A percentile compares a stretch with the other conserved stretches of the same genome.
Conservation (phyloP, 768 basidiomycete species). For the Russula griseocarnosa region DNA sequence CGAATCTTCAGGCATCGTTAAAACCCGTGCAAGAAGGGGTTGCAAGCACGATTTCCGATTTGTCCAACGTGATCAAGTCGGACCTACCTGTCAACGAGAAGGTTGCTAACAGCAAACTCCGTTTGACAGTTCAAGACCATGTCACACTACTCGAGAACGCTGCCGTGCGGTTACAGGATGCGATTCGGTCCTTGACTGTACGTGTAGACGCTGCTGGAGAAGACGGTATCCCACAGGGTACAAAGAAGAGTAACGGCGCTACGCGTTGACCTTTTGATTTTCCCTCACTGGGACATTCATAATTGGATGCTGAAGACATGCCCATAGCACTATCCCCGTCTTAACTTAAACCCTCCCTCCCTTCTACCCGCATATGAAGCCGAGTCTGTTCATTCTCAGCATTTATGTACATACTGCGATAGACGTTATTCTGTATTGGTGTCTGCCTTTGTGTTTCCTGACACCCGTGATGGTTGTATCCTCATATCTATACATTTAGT, state of each 20-base stretch:
- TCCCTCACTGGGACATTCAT: background rate
- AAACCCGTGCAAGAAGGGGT: constrained; percentile 57
- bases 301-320: constrained; percentile 8
- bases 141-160: constrained; percentile 56
- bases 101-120: constrained; percentile 50
- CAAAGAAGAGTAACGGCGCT: constrained; percentile 22
- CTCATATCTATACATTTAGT: constrained; percentile 5
- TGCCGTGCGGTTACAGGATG: constrained; percentile 34
- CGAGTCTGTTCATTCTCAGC: constrained; percentile 6
- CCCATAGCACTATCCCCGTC: constrained; percentile 3
- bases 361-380: constrained; percentile 4
- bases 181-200: constrained; percentile 30
- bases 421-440: constrained; percentile 12
- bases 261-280: constrained; percentile 20
- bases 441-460: background rate
- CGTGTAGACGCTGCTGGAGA: constrained; percentile 29
- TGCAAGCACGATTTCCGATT: constrained; percentile 48
- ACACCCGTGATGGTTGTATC: background rate
- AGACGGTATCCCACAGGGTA: constrained; percentile 3
- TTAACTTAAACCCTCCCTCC: constrained; percentile 1
- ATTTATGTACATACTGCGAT: constrained; percentile 16
- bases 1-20: constrained; percentile 55
- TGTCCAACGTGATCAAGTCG: constrained; percentile 51
- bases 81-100: constrained; percentile 62
- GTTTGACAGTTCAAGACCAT: constrained; percentile 54